A percentile compares a stretch with the other conserved stretches of the same genome.
These are phyloP conservation scores for Echinochloa phyllopogon DNA, from an alignment of 176 grass and related monocot species.

Conservation along the genomic window DNA sequence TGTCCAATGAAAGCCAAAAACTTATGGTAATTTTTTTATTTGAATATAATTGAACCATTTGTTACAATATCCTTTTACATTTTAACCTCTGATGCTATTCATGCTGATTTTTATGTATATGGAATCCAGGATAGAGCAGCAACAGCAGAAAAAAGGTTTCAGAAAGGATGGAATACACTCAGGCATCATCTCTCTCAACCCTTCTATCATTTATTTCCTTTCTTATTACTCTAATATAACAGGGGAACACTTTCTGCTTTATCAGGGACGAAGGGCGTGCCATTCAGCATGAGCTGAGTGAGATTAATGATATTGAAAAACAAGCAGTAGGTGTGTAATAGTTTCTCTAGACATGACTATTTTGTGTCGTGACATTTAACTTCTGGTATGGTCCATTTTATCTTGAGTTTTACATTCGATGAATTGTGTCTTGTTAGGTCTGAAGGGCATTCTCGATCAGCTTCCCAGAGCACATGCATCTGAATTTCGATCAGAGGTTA, in stretches of 20 bases:
- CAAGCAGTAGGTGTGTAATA: constrained; percentile 56
- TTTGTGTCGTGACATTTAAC: background rate
- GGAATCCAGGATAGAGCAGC: constrained; percentile 55
- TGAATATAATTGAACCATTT: background rate
- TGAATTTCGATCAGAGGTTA: constrained; percentile 59
- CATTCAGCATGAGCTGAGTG: constrained; percentile 53
- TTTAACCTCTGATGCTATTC: background rate
- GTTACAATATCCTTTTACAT: background rate
- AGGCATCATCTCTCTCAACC: constrained; percentile 30
- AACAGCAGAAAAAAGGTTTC: constrained; percentile 56
- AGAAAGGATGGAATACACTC: constrained; percentile 69
- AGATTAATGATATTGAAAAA: constrained; percentile 58
- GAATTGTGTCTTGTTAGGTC: constrained; percentile 41
- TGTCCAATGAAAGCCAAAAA: constrained; percentile 66
- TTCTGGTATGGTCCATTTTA: background rate
- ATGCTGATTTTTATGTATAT: constrained; percentile 20
- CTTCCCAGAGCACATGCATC: constrained; percentile 63
- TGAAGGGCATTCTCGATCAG: constrained; percentile 51
- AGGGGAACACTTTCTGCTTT: background rate
- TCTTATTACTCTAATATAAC: constrained; percentile 10
- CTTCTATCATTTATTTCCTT: background rate
- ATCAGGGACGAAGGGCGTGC: constrained; percentile 55
- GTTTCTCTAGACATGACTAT: background rate
- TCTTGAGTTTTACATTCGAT: constrained; percentile 11
- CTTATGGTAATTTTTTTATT: constrained; percentile 52